Base-by-base conservation (phyloP, 2,329 filamentous ascomycete genomes). In the Alternaria brassicae region DNA sequence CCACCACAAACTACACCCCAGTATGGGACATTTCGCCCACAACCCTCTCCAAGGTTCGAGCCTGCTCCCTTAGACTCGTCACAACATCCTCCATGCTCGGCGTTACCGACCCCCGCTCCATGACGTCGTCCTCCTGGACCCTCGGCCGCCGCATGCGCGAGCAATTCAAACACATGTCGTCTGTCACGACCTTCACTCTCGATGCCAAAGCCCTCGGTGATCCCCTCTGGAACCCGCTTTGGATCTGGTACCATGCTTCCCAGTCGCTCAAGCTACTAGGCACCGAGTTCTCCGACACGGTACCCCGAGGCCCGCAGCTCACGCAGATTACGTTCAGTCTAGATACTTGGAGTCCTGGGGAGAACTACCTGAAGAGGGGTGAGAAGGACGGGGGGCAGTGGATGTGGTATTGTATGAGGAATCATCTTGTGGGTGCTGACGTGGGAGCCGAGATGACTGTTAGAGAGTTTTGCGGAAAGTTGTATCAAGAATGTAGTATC, bases 151-250 rank as follows among this genome's bases (percentile, higher is more conserved):
- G 69, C 21, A 62, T 73, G 56, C 65, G 72, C 56, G 53, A 56
- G 41, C 59, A 73, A 62, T 65, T 75, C 39, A 60, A 62, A 13
- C 40, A 56, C 25, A 61, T 74, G n/a, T 36, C 51, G 1, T 64
- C 63, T 15, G 65, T 71, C 36, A 57, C 61, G 19, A 56, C 63
- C 27, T 63, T 73, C 51, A 68, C 72, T 17, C 63, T 75, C 57
- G 56, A 74, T 32, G 72, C 76, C 36, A 75, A 73, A 55, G 76
- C 77, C 23, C 69, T 77, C 17, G 73, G 74, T 2, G 74, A 78
- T 47, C 74, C 74, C 6, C 67, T 79, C 10, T 79, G 77, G 77
- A 79, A 78, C 40, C 77, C 77, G 8, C 66, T 78, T 1, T 78
- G 75, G 75, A 72, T 78, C 27, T 79, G 77, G 77, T 78, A 72